Percentiles rank a stretch among this genome's conserved stretches.
Conservation (phyloP, 108 stramenopile genomes). For the Bacterosira constricta region DNA sequence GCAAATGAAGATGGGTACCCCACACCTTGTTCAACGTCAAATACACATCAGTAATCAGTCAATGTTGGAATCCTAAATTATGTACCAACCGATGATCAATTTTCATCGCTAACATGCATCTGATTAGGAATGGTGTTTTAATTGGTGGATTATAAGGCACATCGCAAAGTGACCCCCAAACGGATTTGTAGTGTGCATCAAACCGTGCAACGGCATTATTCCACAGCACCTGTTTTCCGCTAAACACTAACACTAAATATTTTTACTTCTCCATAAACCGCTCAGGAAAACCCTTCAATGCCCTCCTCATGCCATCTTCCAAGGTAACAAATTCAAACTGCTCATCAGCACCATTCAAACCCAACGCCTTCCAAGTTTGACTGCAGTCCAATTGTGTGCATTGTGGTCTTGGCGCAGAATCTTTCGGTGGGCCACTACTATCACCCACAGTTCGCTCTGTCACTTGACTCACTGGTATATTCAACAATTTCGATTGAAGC, state of each 20-base stretch:
- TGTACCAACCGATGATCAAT: too few relatives aligned
- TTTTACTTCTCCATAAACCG: conserved; percentile 4
- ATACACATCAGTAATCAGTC: too few relatives aligned
- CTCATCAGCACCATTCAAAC: neutral
- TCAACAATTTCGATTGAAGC: conserved; percentile 27
- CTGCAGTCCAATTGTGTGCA: conserved; percentile 41
- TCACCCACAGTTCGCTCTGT: conserved; percentile 12
- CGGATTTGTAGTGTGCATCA: too few relatives aligned
- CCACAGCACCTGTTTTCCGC: too few relatives aligned
- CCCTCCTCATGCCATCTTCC: conserved; percentile 25
- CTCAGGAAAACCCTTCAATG: conserved; percentile 30
- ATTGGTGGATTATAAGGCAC: too few relatives aligned
- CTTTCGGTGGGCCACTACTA: conserved; percentile 7
- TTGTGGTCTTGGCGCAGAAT: conserved; percentile 34
- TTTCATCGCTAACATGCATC: too few relatives aligned
- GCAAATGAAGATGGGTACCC: too few relatives aligned
- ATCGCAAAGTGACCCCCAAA: too few relatives aligned
- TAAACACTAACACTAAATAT: neutral
- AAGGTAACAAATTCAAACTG: conserved; percentile 34
- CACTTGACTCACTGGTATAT: conserved; percentile 3
- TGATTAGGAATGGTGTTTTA: too few relatives aligned
- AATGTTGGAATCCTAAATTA: too few relatives aligned
- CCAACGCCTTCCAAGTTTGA: conserved; percentile 26
- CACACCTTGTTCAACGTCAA: too few relatives aligned
- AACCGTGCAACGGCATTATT: too few relatives aligned